A percentile compares a stretch with the other conserved stretches of the same genome.
Conservation (phyloP, 805 yeast species). For the Wickerhamomyces xylosicus region DNA sequence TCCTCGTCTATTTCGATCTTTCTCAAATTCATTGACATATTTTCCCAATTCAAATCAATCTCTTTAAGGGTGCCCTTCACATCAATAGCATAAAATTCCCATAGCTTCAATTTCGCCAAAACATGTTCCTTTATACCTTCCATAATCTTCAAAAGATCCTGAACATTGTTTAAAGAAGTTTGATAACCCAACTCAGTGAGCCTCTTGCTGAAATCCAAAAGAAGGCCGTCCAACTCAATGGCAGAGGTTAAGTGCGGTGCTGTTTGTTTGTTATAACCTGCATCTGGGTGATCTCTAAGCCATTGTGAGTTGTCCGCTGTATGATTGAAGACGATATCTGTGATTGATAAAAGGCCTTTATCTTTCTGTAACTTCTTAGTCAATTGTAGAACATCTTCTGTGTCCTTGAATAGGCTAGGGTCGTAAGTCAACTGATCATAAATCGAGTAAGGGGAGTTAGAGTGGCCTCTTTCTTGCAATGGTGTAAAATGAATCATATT, state of each 20-base stretch:
- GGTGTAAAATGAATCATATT: constrained; percentile 97
- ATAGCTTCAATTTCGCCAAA: constrained; percentile 51
- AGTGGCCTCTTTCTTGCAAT: constrained; percentile 77
- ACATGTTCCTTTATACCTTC: constrained; percentile 65
- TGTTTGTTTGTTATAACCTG: constrained; percentile 76
- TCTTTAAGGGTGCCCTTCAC: constrained; percentile 30
- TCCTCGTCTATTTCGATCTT: constrained; percentile 36
- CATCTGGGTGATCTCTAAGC: constrained; percentile 80
- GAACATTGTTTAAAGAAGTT: constrained; percentile 33
- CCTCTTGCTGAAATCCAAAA: constrained; percentile 52
- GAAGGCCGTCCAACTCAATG: constrained; percentile 66
- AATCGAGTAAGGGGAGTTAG: constrained; percentile 90
- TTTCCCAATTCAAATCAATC: constrained; percentile 28
- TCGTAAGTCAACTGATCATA: constrained; percentile 79
- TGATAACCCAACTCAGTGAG: constrained; percentile 56
- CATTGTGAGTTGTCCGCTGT: constrained; percentile 87
- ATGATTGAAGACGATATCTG: constrained; percentile 92
- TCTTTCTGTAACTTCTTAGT: constrained; percentile 39
- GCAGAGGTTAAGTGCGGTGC: constrained; percentile 88
- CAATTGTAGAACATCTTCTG: constrained; percentile 42
- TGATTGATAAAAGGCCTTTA: constrained; percentile 61
- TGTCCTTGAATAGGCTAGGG: constrained; percentile 45
- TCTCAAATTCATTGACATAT: constrained; percentile 6
- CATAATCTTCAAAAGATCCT: constrained; percentile 51
- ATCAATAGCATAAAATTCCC: constrained; percentile 84